Evolutionary conservation across 2,329 filamentous ascomycete genomes (phyloP), one percentile per base, ranked within the genome.

Genomic region (Sporothrix pseudoabietina): DNA sequence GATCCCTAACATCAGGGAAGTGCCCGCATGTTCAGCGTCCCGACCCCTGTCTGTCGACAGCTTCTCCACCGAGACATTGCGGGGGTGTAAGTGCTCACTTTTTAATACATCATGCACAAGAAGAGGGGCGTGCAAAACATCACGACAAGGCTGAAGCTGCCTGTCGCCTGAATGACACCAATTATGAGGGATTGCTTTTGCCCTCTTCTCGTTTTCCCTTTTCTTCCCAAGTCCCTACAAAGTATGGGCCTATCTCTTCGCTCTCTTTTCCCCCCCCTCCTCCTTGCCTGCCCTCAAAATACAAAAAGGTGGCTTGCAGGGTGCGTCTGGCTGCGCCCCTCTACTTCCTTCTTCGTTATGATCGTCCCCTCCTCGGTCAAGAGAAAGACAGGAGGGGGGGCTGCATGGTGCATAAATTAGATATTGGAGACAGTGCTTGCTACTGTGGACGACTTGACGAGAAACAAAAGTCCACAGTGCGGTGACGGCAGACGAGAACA

Each of bases 251-350:
- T 26, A 12, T 55, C 22, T 26, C 52, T 55, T 30, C n/a, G 4
- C 9, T 57, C 54, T 57, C 54, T 57, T 57, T 26, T 10, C 26
- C 16, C 49, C 49, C 49, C 19, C n/a, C 19, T 52, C 16, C 26
- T 57, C 49, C 5, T 57, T 57, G 54, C 26, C 54, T 57, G 54
- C 26, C 32, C 7, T 41, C n/a, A n/a, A n/a, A n/a, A n/a, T n/a
- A n/a, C n/a, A n/a, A n/a, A 14, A n/a, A 41, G 12, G 57, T 63
- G 57, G 57, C 57, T 63, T 63, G 57, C 57, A 63, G 32, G 32
- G 19, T n/a, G 32, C 57, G 19, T 41, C 10, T 22, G 57, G n/a
- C 57, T 63, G 57, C 57, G 57, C 57, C 57, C 35, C 32, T 39
- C 35, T 19, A n/a, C 57, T 41, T 26, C 16, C 16, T 32, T 32